Percentiles rank a stretch among this genome's conserved stretches.
Evolutionary conservation across 192 early-diverging fungal species (phyloP).

Genomic region (Mortierella hygrophila): DNA sequence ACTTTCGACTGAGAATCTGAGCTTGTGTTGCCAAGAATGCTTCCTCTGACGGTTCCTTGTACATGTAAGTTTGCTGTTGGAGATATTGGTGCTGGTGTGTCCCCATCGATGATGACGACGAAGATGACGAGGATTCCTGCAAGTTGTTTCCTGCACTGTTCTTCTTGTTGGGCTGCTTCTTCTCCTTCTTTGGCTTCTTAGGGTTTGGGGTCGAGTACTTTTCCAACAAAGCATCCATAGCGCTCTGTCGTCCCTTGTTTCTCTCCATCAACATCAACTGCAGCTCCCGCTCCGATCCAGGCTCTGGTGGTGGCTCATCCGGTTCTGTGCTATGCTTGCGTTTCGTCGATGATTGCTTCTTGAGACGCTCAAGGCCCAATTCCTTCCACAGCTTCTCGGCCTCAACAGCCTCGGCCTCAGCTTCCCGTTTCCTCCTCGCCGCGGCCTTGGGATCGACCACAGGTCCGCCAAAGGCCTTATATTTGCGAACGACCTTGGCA

Average conservation of each 20-base stretch:
- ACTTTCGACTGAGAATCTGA: slow-evolving; percentile 27
- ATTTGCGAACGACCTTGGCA: slow-evolving; percentile 62
- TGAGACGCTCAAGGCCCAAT: slow-evolving; percentile 66
- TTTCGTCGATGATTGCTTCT: slow-evolving; percentile 59
- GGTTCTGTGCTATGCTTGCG: slow-evolving; percentile 36
- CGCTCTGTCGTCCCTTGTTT: slow-evolving; percentile 58
- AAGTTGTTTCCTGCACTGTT: background rate
- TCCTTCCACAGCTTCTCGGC: slow-evolving; percentile 70
- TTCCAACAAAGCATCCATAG: slow-evolving; percentile 71
- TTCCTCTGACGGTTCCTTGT: slow-evolving; percentile 38
- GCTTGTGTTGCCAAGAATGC: slow-evolving; percentile 43
- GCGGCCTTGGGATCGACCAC: slow-evolving; percentile 59
- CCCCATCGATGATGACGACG: slow-evolving; percentile 8
- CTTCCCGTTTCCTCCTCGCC: slow-evolving; percentile 65
- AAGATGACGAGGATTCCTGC: background rate
- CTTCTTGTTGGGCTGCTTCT: slow-evolving; percentile 33
- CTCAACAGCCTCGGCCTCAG: slow-evolving; percentile 70
- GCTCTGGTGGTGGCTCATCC: slow-evolving; percentile 54
- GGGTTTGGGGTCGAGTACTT: slow-evolving; percentile 22
- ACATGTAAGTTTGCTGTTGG: slow-evolving; percentile 27
- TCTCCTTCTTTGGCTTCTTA: slow-evolving; percentile 35
- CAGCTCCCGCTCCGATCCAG: slow-evolving; percentile 58
- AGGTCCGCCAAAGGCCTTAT: slow-evolving; percentile 67
- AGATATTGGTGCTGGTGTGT: slow-evolving; percentile 23
- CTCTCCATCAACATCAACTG: slow-evolving; percentile 71